These are phyloP conservation scores for Parachlorella kessleri DNA, from an alignment of 139 green algal genomes.

Conservation along the genomic window DNA sequence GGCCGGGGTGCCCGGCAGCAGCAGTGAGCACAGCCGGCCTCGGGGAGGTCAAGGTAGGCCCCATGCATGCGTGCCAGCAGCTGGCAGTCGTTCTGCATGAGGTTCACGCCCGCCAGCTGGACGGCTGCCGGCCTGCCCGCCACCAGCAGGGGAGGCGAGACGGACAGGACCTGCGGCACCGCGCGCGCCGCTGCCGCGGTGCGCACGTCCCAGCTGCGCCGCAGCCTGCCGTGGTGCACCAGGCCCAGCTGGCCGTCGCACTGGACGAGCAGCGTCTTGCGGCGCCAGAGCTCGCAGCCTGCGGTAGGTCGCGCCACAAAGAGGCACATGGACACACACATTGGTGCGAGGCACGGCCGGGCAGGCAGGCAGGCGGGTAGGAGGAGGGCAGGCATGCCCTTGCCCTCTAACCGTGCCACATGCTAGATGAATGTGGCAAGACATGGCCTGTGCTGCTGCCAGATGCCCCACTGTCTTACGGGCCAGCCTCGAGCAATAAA, in stretches of 20 bases:
- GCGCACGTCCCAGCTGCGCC: constrained; percentile 16
- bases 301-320: background rate
- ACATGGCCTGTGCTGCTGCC: no score
- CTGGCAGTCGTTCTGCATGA: constrained; percentile 33
- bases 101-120: constrained; percentile 23
- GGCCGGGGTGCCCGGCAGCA: constrained; percentile 2
- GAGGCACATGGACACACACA: background rate
- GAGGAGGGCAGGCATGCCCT: background rate
- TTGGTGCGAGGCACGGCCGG: no score
- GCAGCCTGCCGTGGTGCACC: constrained; percentile 33
- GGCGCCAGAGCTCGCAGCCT: constrained; percentile 39
- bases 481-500: no score
- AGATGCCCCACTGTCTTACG: no score
- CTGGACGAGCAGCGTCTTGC: constrained; percentile 46
- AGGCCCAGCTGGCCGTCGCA: constrained; percentile 30
- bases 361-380: no score
- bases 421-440: no score
- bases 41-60: constrained; percentile 32
- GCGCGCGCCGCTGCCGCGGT: background rate
- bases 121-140: background rate
- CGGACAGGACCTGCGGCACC: constrained; percentile 9
- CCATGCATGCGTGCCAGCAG: constrained; percentile 43
- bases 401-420: no score
- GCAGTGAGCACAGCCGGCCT: constrained; percentile 22
- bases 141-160: constrained; percentile 16